These are phyloP conservation scores for Echria macrotheca DNA, from an alignment of 495 filamentous ascomycete species.

Conservation along the genomic window DNA sequence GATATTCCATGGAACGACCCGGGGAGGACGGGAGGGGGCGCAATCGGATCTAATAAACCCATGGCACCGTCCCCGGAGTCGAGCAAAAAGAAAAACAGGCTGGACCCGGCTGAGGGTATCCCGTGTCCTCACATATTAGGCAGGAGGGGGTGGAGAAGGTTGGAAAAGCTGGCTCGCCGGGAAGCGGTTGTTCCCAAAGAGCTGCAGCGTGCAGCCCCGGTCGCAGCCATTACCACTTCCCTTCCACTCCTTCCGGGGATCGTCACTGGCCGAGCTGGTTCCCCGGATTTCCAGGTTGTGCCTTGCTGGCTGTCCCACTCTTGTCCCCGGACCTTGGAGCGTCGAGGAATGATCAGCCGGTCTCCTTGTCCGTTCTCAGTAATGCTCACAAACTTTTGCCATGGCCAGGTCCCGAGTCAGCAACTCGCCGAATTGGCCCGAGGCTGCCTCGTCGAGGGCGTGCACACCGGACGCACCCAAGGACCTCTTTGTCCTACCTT, in stretches of 20 bases:
- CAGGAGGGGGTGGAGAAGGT: slow-evolving; percentile 1
- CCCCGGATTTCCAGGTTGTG: slow-evolving; percentile 10
- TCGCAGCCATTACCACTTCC: neutral
- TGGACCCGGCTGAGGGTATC: slow-evolving; percentile 8
- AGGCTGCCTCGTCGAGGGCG: neutral
- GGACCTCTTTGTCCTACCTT: slow-evolving; percentile 1
- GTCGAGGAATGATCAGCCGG: slow-evolving; percentile 7
- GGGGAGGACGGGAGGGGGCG: neutral
- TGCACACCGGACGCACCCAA: neutral
- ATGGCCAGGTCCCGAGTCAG: neutral
- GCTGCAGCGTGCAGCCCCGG: slow-evolving; percentile 4
- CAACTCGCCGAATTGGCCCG: slow-evolving; percentile 8
- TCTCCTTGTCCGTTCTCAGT: neutral
- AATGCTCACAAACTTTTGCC: neutral
- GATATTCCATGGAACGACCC: neutral
- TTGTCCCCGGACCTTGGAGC: neutral
- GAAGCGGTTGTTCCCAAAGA: neutral
- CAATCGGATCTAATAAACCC: neutral
- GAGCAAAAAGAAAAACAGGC: neutral
- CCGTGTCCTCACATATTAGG: slow-evolving; percentile 13
- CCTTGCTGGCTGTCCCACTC: slow-evolving; percentile 11
- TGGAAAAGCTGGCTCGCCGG: neutral
- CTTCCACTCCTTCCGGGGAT: slow-evolving; percentile 3
- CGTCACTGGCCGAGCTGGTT: neutral
- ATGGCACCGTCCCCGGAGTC: neutral